A percentile compares a stretch with the other conserved stretches of the same genome.
phyloP scores from a whole-genome alignment of 2,329 filamentous ascomycete genomes.

The Cylindrodendrum hubeiense region DNA sequence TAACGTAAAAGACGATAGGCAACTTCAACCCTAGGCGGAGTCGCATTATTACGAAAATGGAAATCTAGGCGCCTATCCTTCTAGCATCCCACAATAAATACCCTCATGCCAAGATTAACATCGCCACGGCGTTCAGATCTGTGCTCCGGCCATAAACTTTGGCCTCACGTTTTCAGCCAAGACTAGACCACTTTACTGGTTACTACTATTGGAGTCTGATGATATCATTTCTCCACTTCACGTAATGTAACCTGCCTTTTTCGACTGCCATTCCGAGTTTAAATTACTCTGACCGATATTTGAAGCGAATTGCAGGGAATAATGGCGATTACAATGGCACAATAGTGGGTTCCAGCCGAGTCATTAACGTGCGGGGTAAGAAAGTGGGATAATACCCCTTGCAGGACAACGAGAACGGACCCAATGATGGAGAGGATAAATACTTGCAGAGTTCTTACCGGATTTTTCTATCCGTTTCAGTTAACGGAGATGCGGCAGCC shows the following conservation, averaged over 20 bases:
- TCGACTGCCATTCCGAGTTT: background rate
- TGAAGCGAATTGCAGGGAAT: background rate
- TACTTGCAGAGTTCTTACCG: background rate
- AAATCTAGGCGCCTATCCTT: too few species aligned
- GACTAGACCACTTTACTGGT: background rate
- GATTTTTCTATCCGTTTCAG: background rate
- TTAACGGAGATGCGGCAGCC: background rate
- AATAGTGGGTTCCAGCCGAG: slow-evolving; percentile 11
- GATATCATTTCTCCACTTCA: background rate
- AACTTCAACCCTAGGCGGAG: background rate
- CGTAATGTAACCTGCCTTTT: background rate
- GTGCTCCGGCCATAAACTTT: background rate
- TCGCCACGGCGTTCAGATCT: background rate
- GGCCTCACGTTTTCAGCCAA: background rate
- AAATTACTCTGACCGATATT: background rate
- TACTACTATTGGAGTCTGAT: background rate
- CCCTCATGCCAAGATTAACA: background rate
- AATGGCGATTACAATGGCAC: slow-evolving; percentile 9
- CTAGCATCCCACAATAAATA: too few species aligned
- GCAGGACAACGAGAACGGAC: background rate
- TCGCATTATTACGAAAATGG: background rate
- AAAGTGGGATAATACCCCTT: background rate
- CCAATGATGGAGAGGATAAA: background rate
- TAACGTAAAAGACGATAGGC: background rate
- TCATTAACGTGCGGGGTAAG: background rate